phyloP scores from a whole-genome alignment of 306 rosid species.

The Clitoria ternatea region DNA sequence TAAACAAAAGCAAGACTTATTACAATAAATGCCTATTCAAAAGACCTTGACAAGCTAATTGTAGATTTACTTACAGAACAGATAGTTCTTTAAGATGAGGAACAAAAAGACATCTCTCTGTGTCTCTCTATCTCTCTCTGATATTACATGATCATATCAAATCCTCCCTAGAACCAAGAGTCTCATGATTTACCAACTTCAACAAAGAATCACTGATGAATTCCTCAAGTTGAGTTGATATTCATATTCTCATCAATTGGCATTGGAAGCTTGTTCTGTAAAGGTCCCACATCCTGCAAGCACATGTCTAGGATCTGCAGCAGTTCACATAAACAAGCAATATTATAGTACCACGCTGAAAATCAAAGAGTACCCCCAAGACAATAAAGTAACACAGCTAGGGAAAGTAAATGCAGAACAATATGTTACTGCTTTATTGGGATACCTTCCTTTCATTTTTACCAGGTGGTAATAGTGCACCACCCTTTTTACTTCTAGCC shows the following conservation, averaged over 20 bases:
- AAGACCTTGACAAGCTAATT: not conserved
- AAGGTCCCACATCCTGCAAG: conserved; percentile 34
- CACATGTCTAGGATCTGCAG: conserved; percentile 46
- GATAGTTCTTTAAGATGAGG: not conserved
- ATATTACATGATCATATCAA: not conserved
- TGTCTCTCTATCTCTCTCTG: not conserved
- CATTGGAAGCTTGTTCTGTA: conserved; percentile 30
- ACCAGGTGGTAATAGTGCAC: conserved; percentile 50
- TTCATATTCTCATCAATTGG: conserved; percentile 30
- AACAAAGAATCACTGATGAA: conserved; percentile 3
- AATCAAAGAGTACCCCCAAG: not conserved
- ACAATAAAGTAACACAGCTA: not conserved
- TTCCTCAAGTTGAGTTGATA: conserved; percentile 23
- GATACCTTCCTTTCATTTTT: conserved; percentile 46
- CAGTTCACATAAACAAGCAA: conserved; percentile 5
- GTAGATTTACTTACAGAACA: not conserved
- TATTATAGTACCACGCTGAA: not conserved
- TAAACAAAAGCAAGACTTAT: too few species aligned
- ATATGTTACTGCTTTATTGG: not conserved
- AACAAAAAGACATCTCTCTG: not conserved
- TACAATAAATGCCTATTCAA: too few species aligned
- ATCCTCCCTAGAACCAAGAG: not conserved
- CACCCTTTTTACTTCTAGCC: conserved; percentile 67
- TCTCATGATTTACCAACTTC: not conserved
- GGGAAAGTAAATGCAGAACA: not conserved